Evolutionary conservation across 176 grass and related monocot species (phyloP).

Genomic region (Phoenix dactylifera): DNA sequence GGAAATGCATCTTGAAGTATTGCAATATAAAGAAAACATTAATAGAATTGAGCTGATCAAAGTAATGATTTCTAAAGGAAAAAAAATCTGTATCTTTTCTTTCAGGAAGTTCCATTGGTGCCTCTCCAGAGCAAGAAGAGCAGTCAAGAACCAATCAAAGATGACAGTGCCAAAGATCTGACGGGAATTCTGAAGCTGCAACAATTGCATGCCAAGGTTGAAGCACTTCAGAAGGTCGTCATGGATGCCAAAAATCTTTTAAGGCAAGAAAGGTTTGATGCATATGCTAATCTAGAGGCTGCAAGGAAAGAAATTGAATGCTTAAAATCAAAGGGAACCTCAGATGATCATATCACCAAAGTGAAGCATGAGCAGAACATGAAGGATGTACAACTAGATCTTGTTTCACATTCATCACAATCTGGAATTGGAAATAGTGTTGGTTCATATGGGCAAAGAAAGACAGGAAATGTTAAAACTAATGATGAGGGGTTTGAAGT

Average conservation of each 20-base stretch:
- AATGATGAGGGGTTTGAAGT: slow-evolving; percentile 1
- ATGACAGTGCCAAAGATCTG: slow-evolving; percentile 25
- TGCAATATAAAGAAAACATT: too few relatives aligned
- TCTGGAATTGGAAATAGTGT: slow-evolving; percentile 2
- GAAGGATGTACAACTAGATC: slow-evolving; percentile 88
- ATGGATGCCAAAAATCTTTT: slow-evolving; percentile 53
- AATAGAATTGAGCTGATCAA: too few relatives aligned
- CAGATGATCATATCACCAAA: slow-evolving; percentile 37
- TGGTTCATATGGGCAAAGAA: slow-evolving; percentile 25
- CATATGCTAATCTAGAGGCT: slow-evolving; percentile 44
- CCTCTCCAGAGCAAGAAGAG: slow-evolving; percentile 43
- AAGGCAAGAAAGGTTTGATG: slow-evolving; percentile 65
- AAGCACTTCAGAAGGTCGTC: slow-evolving; percentile 63
- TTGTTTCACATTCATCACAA: slow-evolving; percentile 42
- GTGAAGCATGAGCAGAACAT: slow-evolving; percentile 50
- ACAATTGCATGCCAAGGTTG: slow-evolving; percentile 59
- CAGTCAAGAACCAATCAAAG: slow-evolving; percentile 27
- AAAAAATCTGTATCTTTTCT: slow-evolving; percentile 5
- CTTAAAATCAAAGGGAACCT: slow-evolving; percentile 60
- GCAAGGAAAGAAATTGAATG: slow-evolving; percentile 74
- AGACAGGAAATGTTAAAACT: slow-evolving; percentile 16
- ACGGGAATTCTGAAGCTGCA: slow-evolving; percentile 55
- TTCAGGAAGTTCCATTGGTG: slow-evolving; percentile 42
- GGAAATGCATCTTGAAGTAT: too few relatives aligned
- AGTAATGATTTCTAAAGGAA: neutral